These are phyloP conservation scores for Echites panduratus DNA, from an alignment of 257 asterid genomes.

Conservation along the genomic window DNA sequence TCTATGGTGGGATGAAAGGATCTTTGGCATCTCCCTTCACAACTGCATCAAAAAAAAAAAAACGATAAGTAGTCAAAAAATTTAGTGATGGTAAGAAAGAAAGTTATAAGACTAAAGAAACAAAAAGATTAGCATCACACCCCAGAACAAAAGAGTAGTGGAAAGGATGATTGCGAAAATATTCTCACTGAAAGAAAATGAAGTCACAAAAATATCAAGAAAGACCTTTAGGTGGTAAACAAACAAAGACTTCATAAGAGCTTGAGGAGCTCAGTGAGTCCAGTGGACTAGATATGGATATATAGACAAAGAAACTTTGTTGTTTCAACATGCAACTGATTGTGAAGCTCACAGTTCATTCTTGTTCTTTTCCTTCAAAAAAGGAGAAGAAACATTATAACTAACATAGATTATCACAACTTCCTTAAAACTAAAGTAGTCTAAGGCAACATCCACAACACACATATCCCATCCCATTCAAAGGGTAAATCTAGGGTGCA, in stretches of 20 bases:
- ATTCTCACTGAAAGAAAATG: background rate
- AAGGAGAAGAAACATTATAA: background rate
- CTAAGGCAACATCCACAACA: background rate
- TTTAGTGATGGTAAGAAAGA: slow-evolving; percentile 5
- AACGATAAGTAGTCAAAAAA: slow-evolving; percentile 14
- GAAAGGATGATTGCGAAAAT: background rate
- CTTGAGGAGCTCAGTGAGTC: background rate
- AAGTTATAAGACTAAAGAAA: slow-evolving; percentile 3
- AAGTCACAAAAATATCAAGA: background rate
- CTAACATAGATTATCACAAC: background rate
- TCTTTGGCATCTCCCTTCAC: slow-evolving; percentile 80
- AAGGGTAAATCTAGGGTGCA: background rate
- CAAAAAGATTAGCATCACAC: background rate
- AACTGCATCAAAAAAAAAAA: slow-evolving; percentile 36
- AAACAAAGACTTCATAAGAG: background rate
- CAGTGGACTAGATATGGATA: background rate
- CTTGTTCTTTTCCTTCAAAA: background rate
- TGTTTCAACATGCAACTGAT: background rate
- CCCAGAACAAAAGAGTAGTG: background rate
- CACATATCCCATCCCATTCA: background rate
- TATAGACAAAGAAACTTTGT: background rate
- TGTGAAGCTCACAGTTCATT: background rate
- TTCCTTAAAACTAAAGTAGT: background rate
- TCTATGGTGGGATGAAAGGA: slow-evolving; percentile 66
- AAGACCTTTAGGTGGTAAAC: background rate